Evolutionary conservation across 2,329 filamentous ascomycete genomes (phyloP), one percentile per base, ranked within the genome.

Genomic region (Botrytis medusae): DNA sequence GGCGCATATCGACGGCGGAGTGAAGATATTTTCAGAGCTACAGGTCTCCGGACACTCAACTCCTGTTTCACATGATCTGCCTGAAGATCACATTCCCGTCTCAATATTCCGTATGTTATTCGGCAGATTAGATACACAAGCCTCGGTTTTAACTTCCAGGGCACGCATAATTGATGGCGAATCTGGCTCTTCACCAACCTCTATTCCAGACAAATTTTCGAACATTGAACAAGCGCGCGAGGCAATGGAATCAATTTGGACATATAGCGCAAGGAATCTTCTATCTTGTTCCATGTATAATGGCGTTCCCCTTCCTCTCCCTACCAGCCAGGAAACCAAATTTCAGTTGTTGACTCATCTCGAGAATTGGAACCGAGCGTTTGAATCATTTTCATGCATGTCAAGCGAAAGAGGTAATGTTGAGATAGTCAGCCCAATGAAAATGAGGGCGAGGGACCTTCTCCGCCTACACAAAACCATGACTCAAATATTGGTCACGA

Each of bases 1-100:
- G 4, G 73, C 74, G 16, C 75, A 77, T 60, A 75, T 77, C 34
- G 69, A 76, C 48, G 73, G 74, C 16, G 75, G 73, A 12, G 63
- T 74, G 2, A 77, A 67, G 34, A 76, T 76, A 22, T 20, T 76
- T 20, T 72, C 72, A 40, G 75, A 77, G 34, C 61, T 74, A n/a
- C 64, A 73, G 57, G 62, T 42, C 14, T 51, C 62, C 25, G 22
- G 54, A 48, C 40, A 60, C 32, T 16, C n/a, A 37, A 25, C 29
- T 40, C 18, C 34, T n/a, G 12, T 34, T 32, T n/a, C 37, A 42
- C 25, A n/a, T 5, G 22, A 32, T 14, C 9, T 46, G 22, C 40
- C 40, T 16, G 51, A 46, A 68, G 70, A 72, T 25, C 8, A 76
- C 5, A 72, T 73, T 22, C 72, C 76, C 32, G 20, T 75, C 7